Percentiles rank a stretch among this genome's conserved stretches.
Evolutionary conservation across 441 rosid species (phyloP).

Genomic region (Aquilaria agallochum): DNA sequence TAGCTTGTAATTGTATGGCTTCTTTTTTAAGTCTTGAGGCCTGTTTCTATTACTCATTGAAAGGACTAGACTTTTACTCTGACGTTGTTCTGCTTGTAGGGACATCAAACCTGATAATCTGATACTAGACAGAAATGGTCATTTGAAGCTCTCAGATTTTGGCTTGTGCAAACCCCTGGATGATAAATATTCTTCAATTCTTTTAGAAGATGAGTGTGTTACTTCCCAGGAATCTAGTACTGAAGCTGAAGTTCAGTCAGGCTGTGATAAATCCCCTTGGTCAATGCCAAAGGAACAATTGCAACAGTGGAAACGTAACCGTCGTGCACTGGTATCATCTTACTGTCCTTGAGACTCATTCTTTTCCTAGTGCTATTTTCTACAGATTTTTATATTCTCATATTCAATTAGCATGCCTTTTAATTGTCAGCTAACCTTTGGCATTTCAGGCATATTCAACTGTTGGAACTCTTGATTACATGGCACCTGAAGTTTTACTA

Average conservation of each 20-base stretch:
- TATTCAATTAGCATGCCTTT: conserved; percentile 15
- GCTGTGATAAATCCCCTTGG: conserved; percentile 62
- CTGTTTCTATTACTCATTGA: neutral
- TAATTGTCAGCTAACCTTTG: conserved; percentile 10
- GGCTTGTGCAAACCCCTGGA: conserved; percentile 94
- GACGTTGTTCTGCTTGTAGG: conserved; percentile 41
- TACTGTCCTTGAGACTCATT: conserved; percentile 8
- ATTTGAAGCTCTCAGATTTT: conserved; percentile 97
- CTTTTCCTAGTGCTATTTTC: conserved; percentile 7
- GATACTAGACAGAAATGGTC: conserved; percentile 89
- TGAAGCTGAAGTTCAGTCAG: conserved; percentile 42
- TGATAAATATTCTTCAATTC: conserved; percentile 74
- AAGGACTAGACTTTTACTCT: conserved; percentile 16
- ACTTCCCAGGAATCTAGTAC: conserved; percentile 40
- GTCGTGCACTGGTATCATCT: conserved; percentile 79
- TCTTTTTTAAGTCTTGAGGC: neutral
- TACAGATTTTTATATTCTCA: conserved; percentile 1
- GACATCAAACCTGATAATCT: conserved; percentile 94
- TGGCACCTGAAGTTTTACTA: conserved; percentile 91
- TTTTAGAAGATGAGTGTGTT: conserved; percentile 67
- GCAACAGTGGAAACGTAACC: conserved; percentile 89
- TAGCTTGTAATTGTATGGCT: neutral
- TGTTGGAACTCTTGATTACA: conserved; percentile 96
- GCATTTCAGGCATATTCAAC: conserved; percentile 83
- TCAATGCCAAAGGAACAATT: conserved; percentile 81